Conservation (phyloP, 1,284 basidiomycete species). For the Dichomitus squalens region DNA sequence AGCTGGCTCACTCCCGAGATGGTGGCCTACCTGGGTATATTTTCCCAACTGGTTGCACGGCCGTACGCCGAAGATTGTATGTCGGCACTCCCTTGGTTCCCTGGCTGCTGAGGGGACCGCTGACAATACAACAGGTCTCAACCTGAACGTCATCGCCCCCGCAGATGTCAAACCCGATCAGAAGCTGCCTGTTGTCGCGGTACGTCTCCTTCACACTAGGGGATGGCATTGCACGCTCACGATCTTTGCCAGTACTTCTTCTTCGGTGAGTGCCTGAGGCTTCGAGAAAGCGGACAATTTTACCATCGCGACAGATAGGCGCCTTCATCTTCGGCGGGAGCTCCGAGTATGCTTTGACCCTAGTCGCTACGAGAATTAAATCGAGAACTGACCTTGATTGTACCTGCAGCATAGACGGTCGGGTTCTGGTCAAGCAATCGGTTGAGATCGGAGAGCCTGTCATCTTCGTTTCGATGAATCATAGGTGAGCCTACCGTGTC, state of each 20-base stretch:
- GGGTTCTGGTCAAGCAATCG: neutral
- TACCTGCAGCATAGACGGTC: neutral
- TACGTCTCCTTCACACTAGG: constrained; percentile 31
- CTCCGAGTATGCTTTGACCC: neutral
- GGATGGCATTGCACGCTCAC: too few relatives aligned
- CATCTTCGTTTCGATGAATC: neutral
- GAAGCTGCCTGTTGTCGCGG: constrained; percentile 56
- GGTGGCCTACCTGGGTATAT: constrained; percentile 30
- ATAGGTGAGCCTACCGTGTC: neutral
- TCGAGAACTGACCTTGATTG: neutral
- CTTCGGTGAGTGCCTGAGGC: neutral
- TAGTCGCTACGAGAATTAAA: neutral
- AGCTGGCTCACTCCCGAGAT: neutral
- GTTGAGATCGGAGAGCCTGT: neutral
- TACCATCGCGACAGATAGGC: neutral
- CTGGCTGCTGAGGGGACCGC: too few relatives aligned
- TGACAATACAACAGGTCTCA: constrained; percentile 43
- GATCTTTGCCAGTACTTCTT: neutral
- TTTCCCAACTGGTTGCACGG: neutral
- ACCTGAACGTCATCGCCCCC: constrained; percentile 56
- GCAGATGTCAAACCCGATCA: constrained; percentile 36
- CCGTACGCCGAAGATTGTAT: constrained; percentile 19
- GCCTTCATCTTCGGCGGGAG: neutral
- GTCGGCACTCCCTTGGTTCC: too few relatives aligned
- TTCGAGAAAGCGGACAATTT: neutral